Percentiles rank a stretch among this genome's conserved stretches.
These are phyloP conservation scores for Fusarium torulosum DNA, from an alignment of 2,329 filamentous ascomycete species.

Conservation along the genomic window DNA sequence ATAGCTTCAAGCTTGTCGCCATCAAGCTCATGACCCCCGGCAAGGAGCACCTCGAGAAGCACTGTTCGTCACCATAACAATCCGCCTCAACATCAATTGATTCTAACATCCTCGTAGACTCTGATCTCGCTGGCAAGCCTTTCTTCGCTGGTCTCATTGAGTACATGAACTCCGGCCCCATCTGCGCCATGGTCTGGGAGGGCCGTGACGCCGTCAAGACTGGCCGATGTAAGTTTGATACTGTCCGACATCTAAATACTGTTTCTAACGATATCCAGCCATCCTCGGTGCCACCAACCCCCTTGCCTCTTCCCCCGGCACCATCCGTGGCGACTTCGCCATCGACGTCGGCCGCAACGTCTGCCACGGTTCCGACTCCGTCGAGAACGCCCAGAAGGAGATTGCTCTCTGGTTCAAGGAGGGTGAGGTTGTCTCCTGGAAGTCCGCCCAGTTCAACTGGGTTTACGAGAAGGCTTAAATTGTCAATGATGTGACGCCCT, in stretches of 20 bases:
- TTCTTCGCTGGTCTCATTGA: slow-evolving; percentile 96
- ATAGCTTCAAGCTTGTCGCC: slow-evolving; percentile 95
- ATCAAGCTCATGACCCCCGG: slow-evolving; percentile 93
- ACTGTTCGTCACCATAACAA: slow-evolving; percentile 70
- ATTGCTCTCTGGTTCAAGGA: slow-evolving; percentile 98
- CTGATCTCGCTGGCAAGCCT: slow-evolving; percentile 90
- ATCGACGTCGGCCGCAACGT: slow-evolving; percentile 92
- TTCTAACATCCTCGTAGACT: slow-evolving; percentile 65
- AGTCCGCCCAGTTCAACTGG: slow-evolving; percentile 88
- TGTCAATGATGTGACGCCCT: slow-evolving; percentile 41
- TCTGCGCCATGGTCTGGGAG: slow-evolving; percentile 99
- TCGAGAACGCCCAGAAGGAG: slow-evolving; percentile 99
- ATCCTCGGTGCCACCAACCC: slow-evolving; percentile 99
- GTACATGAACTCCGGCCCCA: slow-evolving; percentile 98
- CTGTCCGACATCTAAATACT: not conserved
- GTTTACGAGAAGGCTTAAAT: slow-evolving; percentile 89
- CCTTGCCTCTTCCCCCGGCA: slow-evolving; percentile 91
- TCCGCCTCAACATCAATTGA: slow-evolving; percentile 37
- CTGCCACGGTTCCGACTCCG: slow-evolving; percentile 98
- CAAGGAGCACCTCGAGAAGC: slow-evolving; percentile 97
- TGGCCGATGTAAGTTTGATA: slow-evolving; percentile 77
- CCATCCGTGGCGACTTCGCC: slow-evolving; percentile 95
- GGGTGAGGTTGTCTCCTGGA: slow-evolving; percentile 86
- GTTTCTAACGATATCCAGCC: slow-evolving; percentile 59
- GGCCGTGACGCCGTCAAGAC: slow-evolving; percentile 99